Base-by-base conservation (phyloP, 2,329 filamentous ascomycete species). In the Xylaria hypoxylon region DNA sequence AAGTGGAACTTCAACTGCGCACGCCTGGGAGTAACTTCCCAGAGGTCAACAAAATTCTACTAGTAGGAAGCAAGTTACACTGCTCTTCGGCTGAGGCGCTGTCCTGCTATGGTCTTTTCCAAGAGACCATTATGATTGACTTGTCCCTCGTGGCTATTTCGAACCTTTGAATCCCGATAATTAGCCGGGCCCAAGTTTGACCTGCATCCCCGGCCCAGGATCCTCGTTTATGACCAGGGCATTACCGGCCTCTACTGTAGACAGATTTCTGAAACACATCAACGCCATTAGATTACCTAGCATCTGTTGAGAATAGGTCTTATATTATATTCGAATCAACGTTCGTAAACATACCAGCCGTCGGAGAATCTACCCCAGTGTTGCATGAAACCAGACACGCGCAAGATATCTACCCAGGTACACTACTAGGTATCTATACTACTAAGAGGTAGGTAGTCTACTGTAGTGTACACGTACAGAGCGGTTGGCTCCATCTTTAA, bases 181-280 rank as follows among this genome's bases (percentile, higher is more conserved):
- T 61, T 53, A 63, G 59, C 59, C 55, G 52, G 60, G 53, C 56
- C 52, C 48, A 53, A 44, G 40, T 38, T 63, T 60, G 50, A 63
- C 62, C 62, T 68, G 66, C 66, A 68, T 62, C 47, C 45, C 52
- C 5, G 47, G 63, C 35, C 52, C 50, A 22, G 48, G 60, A 58
- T 59, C 38, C 40, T 63, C 56, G 19, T 44, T 26, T 15, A 35
- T 55, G 65, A 59, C 65, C 52, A 62, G 62, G 65, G 65, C 51
- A 64, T 53, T 67, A 57, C 61, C 64, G 60, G 65, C 45, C 26
- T 60, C 61, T 38, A 51, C 22, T 38, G 35, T 38, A 38, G 35
- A 38, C 35, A 15, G 13, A 10, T 58, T 53, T 64, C 56, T 62
- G 52, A 68, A 65, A 67, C 65, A 60, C 52, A 40, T 51, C 57